These are phyloP conservation scores for Cystobasidiopsis lactophilus DNA, from an alignment of 768 basidiomycete species.

Conservation along the genomic window DNA sequence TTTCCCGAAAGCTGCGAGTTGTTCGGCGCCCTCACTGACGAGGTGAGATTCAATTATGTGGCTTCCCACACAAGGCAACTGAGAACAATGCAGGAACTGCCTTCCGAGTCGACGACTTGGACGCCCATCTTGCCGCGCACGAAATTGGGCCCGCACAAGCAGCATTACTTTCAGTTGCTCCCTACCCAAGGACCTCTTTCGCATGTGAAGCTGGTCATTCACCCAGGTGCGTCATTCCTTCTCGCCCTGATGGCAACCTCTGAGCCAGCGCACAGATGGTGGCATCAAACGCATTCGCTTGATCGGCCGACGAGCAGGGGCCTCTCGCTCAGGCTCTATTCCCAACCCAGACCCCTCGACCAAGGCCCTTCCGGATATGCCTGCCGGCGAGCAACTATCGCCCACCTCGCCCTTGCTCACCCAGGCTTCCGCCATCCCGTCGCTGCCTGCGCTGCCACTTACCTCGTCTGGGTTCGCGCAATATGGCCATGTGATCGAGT, in stretches of 20 bases:
- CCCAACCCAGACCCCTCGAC: neutral
- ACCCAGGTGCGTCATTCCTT: constrained; percentile 33
- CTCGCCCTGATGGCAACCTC: neutral
- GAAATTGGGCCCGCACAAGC: constrained; percentile 67
- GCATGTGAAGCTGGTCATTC: constrained; percentile 69
- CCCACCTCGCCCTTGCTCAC: constrained; percentile 1
- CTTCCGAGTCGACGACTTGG: constrained; percentile 38
- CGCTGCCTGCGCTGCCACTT: constrained; percentile 33
- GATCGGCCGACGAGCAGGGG: constrained; percentile 36
- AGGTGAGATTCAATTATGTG: constrained; percentile 21
- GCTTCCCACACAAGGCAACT: neutral
- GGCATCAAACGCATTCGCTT: constrained; percentile 83
- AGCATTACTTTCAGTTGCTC: constrained; percentile 67
- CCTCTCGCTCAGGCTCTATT: neutral
- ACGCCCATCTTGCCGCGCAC: constrained; percentile 46
- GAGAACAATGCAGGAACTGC: constrained; percentile 18
- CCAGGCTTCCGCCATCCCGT: constrained; percentile 25
- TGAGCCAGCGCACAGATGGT: constrained; percentile 40
- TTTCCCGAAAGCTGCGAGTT: constrained; percentile 74
- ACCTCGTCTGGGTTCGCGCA: constrained; percentile 68
- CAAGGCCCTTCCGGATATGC: neutral
- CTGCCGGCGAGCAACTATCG: constrained; percentile 4
- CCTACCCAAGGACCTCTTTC: constrained; percentile 37
- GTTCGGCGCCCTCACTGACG: constrained; percentile 32
- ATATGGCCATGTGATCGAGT: constrained; percentile 81